A percentile compares a stretch with the other conserved stretches of the same genome.
These are phyloP conservation scores for Gastrodia elata DNA, from an alignment of 106 monocot genomes.

Conservation along the genomic window DNA sequence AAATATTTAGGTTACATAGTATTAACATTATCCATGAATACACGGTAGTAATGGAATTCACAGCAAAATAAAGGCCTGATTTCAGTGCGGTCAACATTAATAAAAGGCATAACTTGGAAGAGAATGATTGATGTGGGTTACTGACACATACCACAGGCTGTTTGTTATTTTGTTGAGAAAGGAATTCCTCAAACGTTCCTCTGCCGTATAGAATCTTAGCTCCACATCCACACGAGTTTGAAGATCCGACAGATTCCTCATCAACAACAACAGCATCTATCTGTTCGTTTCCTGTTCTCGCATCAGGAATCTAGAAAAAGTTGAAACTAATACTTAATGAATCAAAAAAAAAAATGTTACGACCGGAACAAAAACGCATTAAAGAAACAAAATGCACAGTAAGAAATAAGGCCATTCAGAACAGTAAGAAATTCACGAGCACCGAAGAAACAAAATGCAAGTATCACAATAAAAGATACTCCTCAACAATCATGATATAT, in stretches of 20 bases:
- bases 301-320: slow-evolving; percentile 68
- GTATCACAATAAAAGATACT: no score
- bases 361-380: background rate
- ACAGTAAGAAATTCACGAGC: background rate
- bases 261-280: slow-evolving; percentile 91
- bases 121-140: slow-evolving; percentile 16
- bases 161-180: slow-evolving; percentile 34
- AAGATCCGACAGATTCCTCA: slow-evolving; percentile 67
- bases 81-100: slow-evolving; percentile 19
- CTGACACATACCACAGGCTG: slow-evolving; percentile 30
- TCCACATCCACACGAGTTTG: slow-evolving; percentile 25
- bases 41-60: background rate
- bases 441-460: no score
- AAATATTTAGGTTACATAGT: background rate
- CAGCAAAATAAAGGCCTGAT: background rate
- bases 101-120: slow-evolving; percentile 18
- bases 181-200: slow-evolving; percentile 53
- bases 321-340: background rate
- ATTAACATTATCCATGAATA: background rate
- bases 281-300: slow-evolving; percentile 48
- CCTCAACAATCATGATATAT: no score
- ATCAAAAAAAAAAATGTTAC: background rate
- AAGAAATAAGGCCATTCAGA: background rate
- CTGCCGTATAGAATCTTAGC: slow-evolving; percentile 81
- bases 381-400: background rate